Base-by-base conservation (phyloP, 208 protist species). In the Trypanosoma boissoni region DNA sequence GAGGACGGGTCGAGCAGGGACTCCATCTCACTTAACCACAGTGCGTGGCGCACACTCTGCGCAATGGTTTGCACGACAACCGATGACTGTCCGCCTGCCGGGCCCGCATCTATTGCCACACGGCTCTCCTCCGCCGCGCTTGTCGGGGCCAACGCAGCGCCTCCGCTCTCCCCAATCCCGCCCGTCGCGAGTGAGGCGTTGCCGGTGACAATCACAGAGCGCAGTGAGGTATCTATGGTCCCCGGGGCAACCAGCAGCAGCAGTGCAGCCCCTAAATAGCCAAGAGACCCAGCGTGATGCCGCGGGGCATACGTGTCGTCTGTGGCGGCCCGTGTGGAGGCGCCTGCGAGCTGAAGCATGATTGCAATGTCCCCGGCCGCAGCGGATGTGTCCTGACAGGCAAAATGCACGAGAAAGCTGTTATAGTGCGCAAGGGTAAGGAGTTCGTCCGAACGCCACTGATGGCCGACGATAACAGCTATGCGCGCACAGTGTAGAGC, bases 301-400 rank as follows among this genome's bases (percentile, higher is more conserved):
- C 78, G 76, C 3, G 42, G 43, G 14, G 37, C 23, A 24, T 44
- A 57, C 3, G 37, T 41, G 34, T 53, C 48, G 6, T 24, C 45
- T 23, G 20, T 43, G 2, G 42, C 65, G 7, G 8, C 50, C 20
- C 34, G 66, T 21, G 49, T 29, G 34, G 66, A 55, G 16, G 66
- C 64, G 49, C 57, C 57, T 7, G 73, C 72, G 12, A 94, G 56
- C 59, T 90, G 83, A 16, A 94, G 71, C 21, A 83, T 76, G 24
- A 94, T 85, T n/a, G 87, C 68, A 20, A 94, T 78, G 37, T 75
- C 83, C 55, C 89, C 83, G 3, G 81, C 87, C 5, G 87, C 87
- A n/a, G 82, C 81, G 2, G 57, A 28, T 9, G 77, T 66, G 26
- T 72, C 51, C 53, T 81, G 72, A 37, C 75, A 76, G 27, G 74